phyloP scores from a whole-genome alignment of 768 basidiomycete genomes.

The Cystofilobasidium capitatum region DNA sequence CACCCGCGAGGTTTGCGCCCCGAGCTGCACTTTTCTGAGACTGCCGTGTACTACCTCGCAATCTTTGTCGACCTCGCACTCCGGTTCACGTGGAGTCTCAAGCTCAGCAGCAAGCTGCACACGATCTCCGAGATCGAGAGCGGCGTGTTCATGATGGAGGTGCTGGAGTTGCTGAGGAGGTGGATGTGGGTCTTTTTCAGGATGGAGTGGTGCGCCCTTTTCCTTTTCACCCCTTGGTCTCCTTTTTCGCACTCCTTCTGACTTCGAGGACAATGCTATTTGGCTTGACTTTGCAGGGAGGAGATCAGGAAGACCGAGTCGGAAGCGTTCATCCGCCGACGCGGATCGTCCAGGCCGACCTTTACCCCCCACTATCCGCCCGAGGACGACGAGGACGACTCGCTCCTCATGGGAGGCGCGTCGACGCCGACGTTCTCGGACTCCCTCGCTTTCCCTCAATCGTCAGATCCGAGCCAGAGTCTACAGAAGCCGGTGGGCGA shows the following conservation, averaged over 20 bases:
- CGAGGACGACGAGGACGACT: background rate
- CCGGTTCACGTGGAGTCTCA: slow-evolving; percentile 87
- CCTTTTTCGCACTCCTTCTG: background rate
- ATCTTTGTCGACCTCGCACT: slow-evolving; percentile 75
- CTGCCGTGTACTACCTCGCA: slow-evolving; percentile 67
- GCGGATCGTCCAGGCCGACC: background rate
- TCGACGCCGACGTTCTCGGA: no score
- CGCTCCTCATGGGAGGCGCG: background rate
- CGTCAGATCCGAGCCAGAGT: no score
- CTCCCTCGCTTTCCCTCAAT: no score
- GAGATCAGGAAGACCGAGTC: slow-evolving; percentile 6
- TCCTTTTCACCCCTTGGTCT: background rate
- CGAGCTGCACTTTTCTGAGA: slow-evolving; percentile 65
- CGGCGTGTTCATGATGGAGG: slow-evolving; percentile 80
- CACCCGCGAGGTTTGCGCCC: slow-evolving; percentile 66
- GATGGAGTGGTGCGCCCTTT: slow-evolving; percentile 66
- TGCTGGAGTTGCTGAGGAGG: slow-evolving; percentile 74
- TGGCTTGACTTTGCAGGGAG: background rate
- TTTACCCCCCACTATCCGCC: background rate
- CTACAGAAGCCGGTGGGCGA: no score
- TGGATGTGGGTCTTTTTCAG: slow-evolving; percentile 99
- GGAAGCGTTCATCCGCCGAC: background rate
- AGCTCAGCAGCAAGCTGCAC: slow-evolving; percentile 77
- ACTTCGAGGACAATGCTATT: background rate
- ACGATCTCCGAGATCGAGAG: slow-evolving; percentile 65